Evolutionary conservation across 2,329 filamentous ascomycete species (phyloP).

Genomic region (Diaporthe sp.): DNA sequence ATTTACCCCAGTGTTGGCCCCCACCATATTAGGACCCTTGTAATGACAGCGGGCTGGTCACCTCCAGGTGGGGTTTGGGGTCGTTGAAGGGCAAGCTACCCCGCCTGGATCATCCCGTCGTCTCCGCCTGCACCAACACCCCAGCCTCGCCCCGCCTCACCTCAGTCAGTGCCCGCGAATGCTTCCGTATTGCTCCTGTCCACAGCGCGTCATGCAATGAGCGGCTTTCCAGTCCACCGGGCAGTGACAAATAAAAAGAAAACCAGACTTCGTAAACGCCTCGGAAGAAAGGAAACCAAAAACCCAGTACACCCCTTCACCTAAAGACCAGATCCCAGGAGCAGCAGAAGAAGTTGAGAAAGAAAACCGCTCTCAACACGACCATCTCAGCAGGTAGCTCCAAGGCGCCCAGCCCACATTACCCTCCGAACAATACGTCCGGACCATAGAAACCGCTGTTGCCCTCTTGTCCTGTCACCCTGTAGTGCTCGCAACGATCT

Average conservation of each 20-base stretch:
- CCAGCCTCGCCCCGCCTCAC: conserved; percentile 19
- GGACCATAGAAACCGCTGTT: neutral
- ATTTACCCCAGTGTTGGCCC: conserved; percentile 19
- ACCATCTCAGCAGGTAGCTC: conserved; percentile 1
- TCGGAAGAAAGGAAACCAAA: neutral
- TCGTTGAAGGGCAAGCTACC: conserved; percentile 24
- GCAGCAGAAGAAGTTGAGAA: neutral
- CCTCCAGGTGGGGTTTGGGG: conserved; percentile 14
- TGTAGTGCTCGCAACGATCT: neutral
- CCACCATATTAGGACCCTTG: conserved; percentile 12
- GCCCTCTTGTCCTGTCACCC: neutral
- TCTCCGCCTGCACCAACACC: conserved; percentile 15
- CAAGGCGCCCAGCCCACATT: conserved; percentile 15
- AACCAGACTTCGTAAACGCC: neutral
- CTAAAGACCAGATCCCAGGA: neutral
- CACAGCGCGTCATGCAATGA: neutral
- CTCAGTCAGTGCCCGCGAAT: neutral
- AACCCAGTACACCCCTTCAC: neutral
- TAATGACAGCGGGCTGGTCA: conserved; percentile 32
- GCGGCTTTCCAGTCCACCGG: conserved; percentile 5
- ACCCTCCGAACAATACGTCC: neutral
- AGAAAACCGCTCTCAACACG: neutral
- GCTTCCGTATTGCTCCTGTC: neutral
- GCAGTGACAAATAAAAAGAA: neutral
- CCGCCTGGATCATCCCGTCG: conserved; percentile 31